phyloP scores from a whole-genome alignment of 345 rosid genomes.

The Citrus unshiu region DNA sequence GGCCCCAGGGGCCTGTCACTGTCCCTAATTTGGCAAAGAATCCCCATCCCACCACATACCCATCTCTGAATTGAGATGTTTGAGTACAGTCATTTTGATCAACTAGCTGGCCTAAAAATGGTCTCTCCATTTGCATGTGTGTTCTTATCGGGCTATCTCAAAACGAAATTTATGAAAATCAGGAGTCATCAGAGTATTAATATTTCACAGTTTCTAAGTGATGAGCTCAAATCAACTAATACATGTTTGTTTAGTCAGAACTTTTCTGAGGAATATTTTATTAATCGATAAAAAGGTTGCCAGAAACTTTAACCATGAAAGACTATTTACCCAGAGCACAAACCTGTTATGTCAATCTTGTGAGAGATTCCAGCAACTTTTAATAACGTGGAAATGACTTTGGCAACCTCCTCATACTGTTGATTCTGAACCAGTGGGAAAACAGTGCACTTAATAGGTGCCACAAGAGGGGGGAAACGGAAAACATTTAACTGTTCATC shows the following conservation, averaged over 20 bases:
- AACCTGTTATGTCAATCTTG: constrained; percentile 92
- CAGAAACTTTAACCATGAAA: neutral
- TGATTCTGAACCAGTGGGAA: constrained; percentile 91
- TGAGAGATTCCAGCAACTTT: constrained; percentile 78
- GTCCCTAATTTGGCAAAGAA: neutral
- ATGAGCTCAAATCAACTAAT: neutral
- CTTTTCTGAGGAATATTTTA: neutral
- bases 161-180: too few species aligned
- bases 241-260: too few species aligned
- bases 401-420: constrained; percentile 74
- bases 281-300: neutral
- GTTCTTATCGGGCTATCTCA: neutral
- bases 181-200: neutral
- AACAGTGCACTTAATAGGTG: constrained; percentile 92
- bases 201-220: neutral
- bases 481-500: constrained; percentile 83
- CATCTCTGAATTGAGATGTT: neutral
- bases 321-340: neutral
- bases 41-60: neutral
- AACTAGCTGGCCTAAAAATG: neutral
- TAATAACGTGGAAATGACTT: constrained; percentile 63
- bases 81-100: neutral
- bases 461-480: constrained; percentile 92
- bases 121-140: too few species aligned
- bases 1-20: neutral